Base-by-base conservation (phyloP, 1,139 yeast genomes). In the Geotrichum citri-aurantii region DNA sequence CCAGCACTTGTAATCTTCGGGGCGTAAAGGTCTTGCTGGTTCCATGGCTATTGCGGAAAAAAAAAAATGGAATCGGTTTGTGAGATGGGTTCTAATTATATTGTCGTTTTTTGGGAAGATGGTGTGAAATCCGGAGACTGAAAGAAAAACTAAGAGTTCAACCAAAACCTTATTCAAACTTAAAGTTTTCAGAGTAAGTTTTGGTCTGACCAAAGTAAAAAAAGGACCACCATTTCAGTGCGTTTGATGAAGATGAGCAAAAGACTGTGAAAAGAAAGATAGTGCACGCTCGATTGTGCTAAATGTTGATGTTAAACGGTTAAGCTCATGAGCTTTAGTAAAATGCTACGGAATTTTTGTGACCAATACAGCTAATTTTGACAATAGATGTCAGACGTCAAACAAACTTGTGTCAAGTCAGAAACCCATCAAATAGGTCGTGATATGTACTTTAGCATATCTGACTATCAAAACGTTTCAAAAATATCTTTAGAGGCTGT, bases 1-100 rank as follows among this genome's bases (percentile, higher is more conserved):
- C 76, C 79, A 78, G 65, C 83, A 79, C 52, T 65, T 63, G 52
- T 48, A 53, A 40, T 57, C 59, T 40, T 57, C 59, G n/a, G 52
- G 56, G 42, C 50, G 33, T 27, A 56, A 40, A 17, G 50, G 44
- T 52, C 59, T 44, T 24, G 52, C 21, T 17, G 42, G 24, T 52
- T 24, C 33, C 54, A 55, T 55, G 48, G 48, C 29, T 29, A 24
- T 49, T 31, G 37, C n/a, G 14, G 37, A 12, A 12, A 4, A 12
- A n/a, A 31, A 31, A 31, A 12, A 8, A 6, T 12, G 37, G 14
- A n/a, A 31, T 12, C 11, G n/a, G 14, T 4, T 10, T 14, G n/a
- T 4, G 14, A 12, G n/a, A 31, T n/a, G 6, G 31, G 31, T 5
- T 31, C 37, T 8, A 5, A 12, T 31, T 4, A 12, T 31, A 5